Conservation (phyloP, 306 rosid species). For the Comarum palustre region DNA sequence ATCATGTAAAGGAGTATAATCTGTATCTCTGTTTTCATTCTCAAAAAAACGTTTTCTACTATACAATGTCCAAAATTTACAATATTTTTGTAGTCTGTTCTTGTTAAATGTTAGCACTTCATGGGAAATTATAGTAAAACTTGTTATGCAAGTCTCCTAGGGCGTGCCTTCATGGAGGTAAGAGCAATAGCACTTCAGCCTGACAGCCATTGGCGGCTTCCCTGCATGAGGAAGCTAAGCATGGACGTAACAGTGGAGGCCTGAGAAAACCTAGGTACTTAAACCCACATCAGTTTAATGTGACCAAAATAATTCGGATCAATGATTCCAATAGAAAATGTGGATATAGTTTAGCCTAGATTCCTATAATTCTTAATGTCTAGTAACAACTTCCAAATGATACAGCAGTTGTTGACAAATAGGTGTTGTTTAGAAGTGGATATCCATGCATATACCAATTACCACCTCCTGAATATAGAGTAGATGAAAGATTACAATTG, state of each 20-base stretch:
- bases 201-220: not conserved
- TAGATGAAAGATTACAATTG: not conserved
- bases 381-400: not conserved
- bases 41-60: not conserved
- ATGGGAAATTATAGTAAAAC: not conserved
- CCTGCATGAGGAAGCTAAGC: conserved; percentile 1
- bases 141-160: not conserved
- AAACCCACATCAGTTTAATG: not conserved
- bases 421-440: not conserved
- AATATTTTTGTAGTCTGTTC: not conserved
- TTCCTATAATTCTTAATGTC: not conserved
- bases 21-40: not conserved
- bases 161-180: not conserved
- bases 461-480: not conserved
- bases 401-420: not conserved
- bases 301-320: not conserved
- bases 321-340: not conserved
- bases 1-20: not conserved
- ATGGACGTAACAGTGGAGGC: not conserved
- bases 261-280: not conserved
- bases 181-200: not conserved
- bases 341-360: not conserved
- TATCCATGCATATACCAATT: not conserved
- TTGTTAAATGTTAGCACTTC: not conserved
- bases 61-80: not conserved